These are phyloP conservation scores for Yamadazyma membranifaciens DNA, from an alignment of 1,139 yeast genomes.

Conservation along the genomic window DNA sequence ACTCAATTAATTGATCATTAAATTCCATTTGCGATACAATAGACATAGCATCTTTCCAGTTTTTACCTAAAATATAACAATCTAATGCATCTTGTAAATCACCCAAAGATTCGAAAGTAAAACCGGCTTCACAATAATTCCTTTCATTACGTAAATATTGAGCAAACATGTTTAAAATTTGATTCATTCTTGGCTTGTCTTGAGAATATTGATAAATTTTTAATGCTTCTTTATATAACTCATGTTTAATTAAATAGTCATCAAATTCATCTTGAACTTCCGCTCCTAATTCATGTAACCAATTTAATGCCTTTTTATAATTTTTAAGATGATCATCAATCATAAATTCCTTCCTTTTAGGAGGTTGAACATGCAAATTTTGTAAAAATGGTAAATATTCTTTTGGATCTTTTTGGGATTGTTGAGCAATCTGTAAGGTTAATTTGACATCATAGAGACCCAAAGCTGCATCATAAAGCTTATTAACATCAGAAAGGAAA, in stretches of 20 bases:
- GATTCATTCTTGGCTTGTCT: slow-evolving; percentile 52
- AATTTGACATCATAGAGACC: slow-evolving; percentile 81
- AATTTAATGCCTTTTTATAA: slow-evolving; percentile 63
- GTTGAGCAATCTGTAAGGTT: slow-evolving; percentile 85
- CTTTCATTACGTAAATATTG: slow-evolving; percentile 52
- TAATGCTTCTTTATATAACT: slow-evolving; percentile 70
- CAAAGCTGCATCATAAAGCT: slow-evolving; percentile 74
- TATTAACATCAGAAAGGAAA: slow-evolving; percentile 86
- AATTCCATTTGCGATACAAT: slow-evolving; percentile 45
- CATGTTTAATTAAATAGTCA: slow-evolving; percentile 70
- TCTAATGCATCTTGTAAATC: slow-evolving; percentile 61
- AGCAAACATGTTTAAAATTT: slow-evolving; percentile 63
- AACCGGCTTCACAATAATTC: slow-evolving; percentile 69
- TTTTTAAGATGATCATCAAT: slow-evolving; percentile 79
- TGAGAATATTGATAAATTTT: slow-evolving; percentile 51
- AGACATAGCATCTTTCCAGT: slow-evolving; percentile 83
- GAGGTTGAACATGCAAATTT: slow-evolving; percentile 65
- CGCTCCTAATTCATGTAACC: slow-evolving; percentile 55
- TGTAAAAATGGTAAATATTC: slow-evolving; percentile 94
- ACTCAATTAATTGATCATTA: slow-evolving; percentile 30
- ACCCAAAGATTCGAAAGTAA: slow-evolving; percentile 70
- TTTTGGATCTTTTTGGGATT: slow-evolving; percentile 96
- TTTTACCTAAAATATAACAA: slow-evolving; percentile 64
- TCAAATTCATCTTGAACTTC: slow-evolving; percentile 59
- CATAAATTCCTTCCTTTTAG: slow-evolving; percentile 65